Conservation (phyloP, 1,139 yeast species). For the Debaryomycetaceae sp. region DNA sequence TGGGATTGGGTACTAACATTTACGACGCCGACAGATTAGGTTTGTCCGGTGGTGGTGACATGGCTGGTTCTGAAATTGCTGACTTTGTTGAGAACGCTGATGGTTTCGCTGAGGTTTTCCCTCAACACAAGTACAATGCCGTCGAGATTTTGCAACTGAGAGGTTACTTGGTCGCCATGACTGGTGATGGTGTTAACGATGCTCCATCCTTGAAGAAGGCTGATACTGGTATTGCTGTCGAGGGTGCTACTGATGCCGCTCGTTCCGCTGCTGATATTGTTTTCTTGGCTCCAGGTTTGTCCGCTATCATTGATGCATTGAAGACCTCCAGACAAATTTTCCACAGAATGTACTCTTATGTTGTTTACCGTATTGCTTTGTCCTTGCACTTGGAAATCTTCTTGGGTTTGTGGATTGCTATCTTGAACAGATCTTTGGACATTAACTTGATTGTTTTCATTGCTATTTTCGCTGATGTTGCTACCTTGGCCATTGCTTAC, state of each 20-base stretch:
- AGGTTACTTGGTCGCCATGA: constrained; percentile 96
- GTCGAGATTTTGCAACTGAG: constrained; percentile 86
- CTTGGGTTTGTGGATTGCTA: constrained; percentile 93
- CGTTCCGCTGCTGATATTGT: constrained; percentile 96
- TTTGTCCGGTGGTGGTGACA: constrained; percentile 93
- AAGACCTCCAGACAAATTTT: constrained; percentile 94
- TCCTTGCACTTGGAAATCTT: constrained; percentile 89
- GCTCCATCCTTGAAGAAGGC: constrained; percentile 96
- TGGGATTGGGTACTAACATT: constrained; percentile 95
- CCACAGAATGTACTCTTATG: constrained; percentile 98
- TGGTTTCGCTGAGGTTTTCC: constrained; percentile 98
- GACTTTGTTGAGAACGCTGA: constrained; percentile 95
- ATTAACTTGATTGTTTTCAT: constrained; percentile 88
- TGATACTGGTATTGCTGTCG: constrained; percentile 96
- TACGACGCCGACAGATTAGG: constrained; percentile 97
- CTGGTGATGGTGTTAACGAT: constrained; percentile 98
- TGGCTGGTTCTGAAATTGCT: constrained; percentile 95
- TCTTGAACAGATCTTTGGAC: constrained; percentile 77
- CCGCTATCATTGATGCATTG: constrained; percentile 91
- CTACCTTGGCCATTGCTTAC: constrained; percentile 91
- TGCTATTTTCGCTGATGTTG: constrained; percentile 95
- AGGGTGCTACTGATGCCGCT: constrained; percentile 96
- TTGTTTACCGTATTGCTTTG: constrained; percentile 93
- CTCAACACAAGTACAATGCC: constrained; percentile 91
- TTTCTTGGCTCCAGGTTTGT: constrained; percentile 94